Percentiles rank a stretch among this genome's conserved stretches.
Evolutionary conservation across 2,329 filamentous ascomycete genomes (phyloP).

Genomic region (Fusarium sp.): DNA sequence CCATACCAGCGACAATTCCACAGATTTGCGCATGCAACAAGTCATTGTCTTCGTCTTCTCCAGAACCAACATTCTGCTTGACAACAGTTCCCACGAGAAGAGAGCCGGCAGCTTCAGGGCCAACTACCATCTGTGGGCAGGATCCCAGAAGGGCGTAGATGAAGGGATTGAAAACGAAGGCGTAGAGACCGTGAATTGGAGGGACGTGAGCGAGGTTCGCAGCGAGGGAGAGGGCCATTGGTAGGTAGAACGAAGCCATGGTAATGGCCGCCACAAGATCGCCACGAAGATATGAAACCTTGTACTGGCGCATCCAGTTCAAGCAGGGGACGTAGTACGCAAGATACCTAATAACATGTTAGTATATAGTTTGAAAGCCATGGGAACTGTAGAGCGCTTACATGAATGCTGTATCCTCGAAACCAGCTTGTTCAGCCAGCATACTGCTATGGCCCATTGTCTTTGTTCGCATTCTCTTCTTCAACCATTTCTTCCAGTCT

Average conservation of each 20-base stretch:
- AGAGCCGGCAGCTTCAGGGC: constrained; percentile 93
- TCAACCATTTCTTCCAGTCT: constrained; percentile 62
- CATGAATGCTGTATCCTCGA: constrained; percentile 80
- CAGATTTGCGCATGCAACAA: constrained; percentile 81
- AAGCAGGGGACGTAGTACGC: constrained; percentile 93
- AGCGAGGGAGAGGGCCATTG: constrained; percentile 94
- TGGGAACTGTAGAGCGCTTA: constrained; percentile 54
- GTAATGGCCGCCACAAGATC: constrained; percentile 90
- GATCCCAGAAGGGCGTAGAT: constrained; percentile 92
- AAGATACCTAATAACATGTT: constrained; percentile 72
- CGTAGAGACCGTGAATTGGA: constrained; percentile 92
- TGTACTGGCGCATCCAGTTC: constrained; percentile 91
- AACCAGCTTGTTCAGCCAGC: constrained; percentile 76
- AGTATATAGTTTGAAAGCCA: neutral
- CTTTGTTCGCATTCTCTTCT: constrained; percentile 64
- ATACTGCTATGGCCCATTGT: constrained; percentile 78
- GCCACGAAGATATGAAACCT: constrained; percentile 81
- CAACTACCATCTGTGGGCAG: constrained; percentile 92
- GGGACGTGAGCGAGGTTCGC: constrained; percentile 93
- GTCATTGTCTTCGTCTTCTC: constrained; percentile 70
- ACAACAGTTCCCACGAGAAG: constrained; percentile 90
- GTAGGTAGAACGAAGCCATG: constrained; percentile 98
- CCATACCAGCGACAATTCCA: constrained; percentile 87
- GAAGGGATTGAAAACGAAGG: constrained; percentile 91
- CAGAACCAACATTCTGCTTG: constrained; percentile 76